Evolutionary conservation across 139 green algal genomes (phyloP).

Genomic region (Chlamydomonas sp.): DNA sequence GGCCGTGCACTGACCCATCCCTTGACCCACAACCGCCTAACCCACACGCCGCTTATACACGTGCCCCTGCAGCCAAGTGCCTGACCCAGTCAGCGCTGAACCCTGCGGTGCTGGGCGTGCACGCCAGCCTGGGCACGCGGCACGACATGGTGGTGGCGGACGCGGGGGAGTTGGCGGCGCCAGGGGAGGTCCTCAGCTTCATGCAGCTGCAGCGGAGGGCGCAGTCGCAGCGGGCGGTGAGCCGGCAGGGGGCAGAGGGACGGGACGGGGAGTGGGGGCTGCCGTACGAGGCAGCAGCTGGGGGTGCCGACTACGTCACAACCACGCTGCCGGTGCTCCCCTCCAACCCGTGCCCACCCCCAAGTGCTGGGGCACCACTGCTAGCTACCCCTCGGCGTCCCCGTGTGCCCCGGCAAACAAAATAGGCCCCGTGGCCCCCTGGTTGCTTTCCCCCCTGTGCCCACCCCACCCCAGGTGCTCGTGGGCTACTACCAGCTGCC

Average conservation of each 20-base stretch:
- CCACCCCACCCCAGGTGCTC: constrained; percentile 43
- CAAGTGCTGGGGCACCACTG: too few relatives aligned
- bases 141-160: constrained; percentile 15
- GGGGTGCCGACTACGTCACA: not conserved
- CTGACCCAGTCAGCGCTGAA: too few relatives aligned
- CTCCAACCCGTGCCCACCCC: too few relatives aligned
- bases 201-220: constrained; percentile 52
- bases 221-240: not conserved
- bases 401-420: not conserved
- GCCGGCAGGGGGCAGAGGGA: not conserved
- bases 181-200: constrained; percentile 42
- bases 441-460: not conserved
- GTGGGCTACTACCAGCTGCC: constrained; percentile 66
- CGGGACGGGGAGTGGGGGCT: too few relatives aligned
- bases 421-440: not conserved
- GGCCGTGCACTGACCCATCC: too few relatives aligned
- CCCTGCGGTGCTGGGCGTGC: not conserved
- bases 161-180: not conserved
- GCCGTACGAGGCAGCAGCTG: not conserved
- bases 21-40: too few relatives aligned
- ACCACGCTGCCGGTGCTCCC: too few relatives aligned
- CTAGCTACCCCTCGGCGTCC: not conserved
- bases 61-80: too few relatives aligned
- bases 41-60: too few relatives aligned
- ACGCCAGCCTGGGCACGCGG: constrained; percentile 17